These are phyloP conservation scores for Triticum timopheevii DNA, from an alignment of 176 grass and related monocot species.

Conservation along the genomic window DNA sequence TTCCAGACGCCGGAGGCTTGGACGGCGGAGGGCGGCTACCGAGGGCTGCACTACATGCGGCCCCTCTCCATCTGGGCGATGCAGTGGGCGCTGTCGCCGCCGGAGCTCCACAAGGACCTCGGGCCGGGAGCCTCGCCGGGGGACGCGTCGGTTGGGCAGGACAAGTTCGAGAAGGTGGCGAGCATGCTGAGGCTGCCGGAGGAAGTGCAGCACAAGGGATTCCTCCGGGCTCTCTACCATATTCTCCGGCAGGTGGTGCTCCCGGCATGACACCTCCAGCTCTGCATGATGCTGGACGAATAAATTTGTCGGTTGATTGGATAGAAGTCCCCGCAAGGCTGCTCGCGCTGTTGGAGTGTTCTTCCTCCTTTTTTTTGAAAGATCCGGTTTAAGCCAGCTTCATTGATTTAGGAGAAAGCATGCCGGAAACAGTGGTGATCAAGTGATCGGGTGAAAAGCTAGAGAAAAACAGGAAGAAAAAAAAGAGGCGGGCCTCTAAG, in stretches of 20 bases:
- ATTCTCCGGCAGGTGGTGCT: constrained; percentile 33
- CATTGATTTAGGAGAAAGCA: no score
- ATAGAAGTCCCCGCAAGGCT: no score
- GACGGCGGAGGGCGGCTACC: constrained; percentile 61
- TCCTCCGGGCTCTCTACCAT: constrained; percentile 53
- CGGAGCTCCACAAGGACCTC: constrained; percentile 44
- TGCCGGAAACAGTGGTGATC: no score
- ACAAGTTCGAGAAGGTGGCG: constrained; percentile 59
- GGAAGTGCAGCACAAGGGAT: constrained; percentile 38
- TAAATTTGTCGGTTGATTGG: no score
- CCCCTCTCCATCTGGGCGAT: constrained; percentile 78
- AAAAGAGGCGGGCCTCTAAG: neutral
- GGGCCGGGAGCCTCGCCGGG: neutral
- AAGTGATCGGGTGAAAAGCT: no score
- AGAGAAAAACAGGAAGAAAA: no score
- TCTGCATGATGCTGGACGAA: neutral
- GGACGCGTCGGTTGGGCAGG: constrained; percentile 27
- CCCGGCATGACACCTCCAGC: neutral
- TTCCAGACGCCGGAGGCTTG: constrained; percentile 93
- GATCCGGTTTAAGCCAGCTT: no score
- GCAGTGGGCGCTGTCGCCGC: constrained; percentile 82
- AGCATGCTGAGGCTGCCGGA: constrained; percentile 68
- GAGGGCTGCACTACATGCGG: constrained; percentile 82
- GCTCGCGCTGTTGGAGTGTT: no score
- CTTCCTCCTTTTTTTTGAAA: no score